Conservation (phyloP, 805 yeast genomes). For the Candida berthetii region DNA sequence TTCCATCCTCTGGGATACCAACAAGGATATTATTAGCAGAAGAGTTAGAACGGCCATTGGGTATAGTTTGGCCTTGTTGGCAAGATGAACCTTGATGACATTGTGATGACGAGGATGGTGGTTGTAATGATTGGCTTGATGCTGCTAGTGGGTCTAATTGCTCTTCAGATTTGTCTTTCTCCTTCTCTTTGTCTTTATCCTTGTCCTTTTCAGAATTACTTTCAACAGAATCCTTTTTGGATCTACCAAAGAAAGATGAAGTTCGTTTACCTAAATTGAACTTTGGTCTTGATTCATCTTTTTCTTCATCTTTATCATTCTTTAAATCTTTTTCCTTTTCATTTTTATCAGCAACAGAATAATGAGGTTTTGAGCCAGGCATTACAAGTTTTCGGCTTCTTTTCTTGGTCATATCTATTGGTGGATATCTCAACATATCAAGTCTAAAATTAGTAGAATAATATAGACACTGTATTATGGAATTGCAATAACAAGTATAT, state of each 20-base stretch:
- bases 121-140: not conserved
- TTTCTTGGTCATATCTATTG: slow-evolving; percentile 19
- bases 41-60: slow-evolving; percentile 10
- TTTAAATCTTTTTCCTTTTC: slow-evolving; percentile 5
- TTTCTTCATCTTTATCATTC: slow-evolving; percentile 1
- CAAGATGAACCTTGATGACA: no score
- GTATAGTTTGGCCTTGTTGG: slow-evolving; percentile 5
- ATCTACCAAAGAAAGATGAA: slow-evolving; percentile 22
- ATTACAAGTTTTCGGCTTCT: slow-evolving; percentile 34
- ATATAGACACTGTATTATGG: slow-evolving; percentile 83
- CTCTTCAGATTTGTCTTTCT: slow-evolving; percentile 1
- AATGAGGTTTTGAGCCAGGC: slow-evolving; percentile 35
- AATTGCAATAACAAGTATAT: slow-evolving; percentile 91
- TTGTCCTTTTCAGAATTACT: not conserved
- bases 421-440: slow-evolving; percentile 43
- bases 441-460: slow-evolving; percentile 66
- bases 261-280: slow-evolving; percentile 17
- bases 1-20: slow-evolving; percentile 18
- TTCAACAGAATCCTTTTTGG: slow-evolving; percentile 12
- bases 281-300: slow-evolving; percentile 6
- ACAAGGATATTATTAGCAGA: slow-evolving; percentile 6
- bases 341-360: slow-evolving; percentile 13
- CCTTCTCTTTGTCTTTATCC: not conserved
- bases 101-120: no score
- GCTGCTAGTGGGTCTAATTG: not conserved